These are phyloP conservation scores for Aegilops sharonensis DNA, from an alignment of 176 grass and related monocot species.

Conservation along the genomic window DNA sequence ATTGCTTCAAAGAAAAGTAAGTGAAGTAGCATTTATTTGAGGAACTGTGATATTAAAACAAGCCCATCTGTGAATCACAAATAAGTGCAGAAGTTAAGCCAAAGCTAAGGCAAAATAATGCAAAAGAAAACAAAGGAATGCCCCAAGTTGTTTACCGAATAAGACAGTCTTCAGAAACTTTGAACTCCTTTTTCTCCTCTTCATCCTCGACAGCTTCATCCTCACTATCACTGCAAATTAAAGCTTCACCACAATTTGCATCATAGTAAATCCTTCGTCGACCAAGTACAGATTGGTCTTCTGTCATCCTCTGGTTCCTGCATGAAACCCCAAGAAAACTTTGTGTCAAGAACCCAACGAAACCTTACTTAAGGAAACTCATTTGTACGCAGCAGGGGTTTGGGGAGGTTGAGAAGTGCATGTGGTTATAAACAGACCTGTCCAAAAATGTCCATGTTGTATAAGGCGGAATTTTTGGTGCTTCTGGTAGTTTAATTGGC, in stretches of 20 bases:
- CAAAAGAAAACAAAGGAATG: constrained; percentile 5
- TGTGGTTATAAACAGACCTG: constrained; percentile 51
- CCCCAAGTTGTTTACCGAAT: constrained; percentile 50
- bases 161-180: constrained; percentile 69
- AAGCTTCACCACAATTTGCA: constrained; percentile 82
- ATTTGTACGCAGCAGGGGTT: neutral
- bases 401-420: constrained; percentile 7
- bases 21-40: constrained; percentile 18
- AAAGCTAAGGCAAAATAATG: neutral
- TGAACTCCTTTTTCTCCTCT: constrained; percentile 86
- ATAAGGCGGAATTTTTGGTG: constrained; percentile 71
- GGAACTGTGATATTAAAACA: constrained; percentile 3
- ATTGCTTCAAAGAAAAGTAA: neutral
- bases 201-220: constrained; percentile 86
- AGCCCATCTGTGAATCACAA: constrained; percentile 2
- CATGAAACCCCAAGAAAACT: neutral
- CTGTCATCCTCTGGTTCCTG: constrained; percentile 94
- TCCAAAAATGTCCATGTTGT: constrained; percentile 98
- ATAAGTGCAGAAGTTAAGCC: constrained; percentile 20
- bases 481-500: constrained; percentile 73
- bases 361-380: neutral
- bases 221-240: constrained; percentile 96
- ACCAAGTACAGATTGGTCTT: constrained; percentile 97
- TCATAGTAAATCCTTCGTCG: constrained; percentile 98
- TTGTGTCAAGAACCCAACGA: neutral